Conservation (phyloP, 306 rosid genomes). For the Mucuna pruriens region DNA sequence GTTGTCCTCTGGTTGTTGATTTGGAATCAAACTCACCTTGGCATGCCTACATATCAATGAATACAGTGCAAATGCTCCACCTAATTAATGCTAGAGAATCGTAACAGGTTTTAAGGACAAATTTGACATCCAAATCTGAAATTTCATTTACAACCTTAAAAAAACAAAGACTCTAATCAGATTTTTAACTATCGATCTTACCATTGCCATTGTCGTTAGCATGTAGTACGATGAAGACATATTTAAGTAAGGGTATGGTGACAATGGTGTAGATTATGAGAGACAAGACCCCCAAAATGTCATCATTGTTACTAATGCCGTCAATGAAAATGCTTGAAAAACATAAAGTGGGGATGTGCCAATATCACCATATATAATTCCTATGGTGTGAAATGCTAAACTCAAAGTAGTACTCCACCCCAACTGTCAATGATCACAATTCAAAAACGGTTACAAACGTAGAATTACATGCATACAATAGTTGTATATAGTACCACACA, state of each 20-base stretch:
- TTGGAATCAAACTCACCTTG: conserved; percentile 61
- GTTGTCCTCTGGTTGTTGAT: conserved; percentile 62
- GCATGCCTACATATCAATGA: conserved; percentile 57
- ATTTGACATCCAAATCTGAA: background rate
- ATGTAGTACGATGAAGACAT: background rate
- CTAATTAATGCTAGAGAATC: conserved; percentile 28
- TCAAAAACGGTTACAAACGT: no score
- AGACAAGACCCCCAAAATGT: conserved; percentile 20
- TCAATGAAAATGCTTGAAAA: background rate
- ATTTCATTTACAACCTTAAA: no score
- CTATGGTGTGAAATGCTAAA: conserved; percentile 29
- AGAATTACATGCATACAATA: no score
- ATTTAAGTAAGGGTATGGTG: background rate
- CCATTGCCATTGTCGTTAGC: conserved; percentile 32
- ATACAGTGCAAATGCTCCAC: conserved; percentile 76
- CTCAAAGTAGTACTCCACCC: background rate
- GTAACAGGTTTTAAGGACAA: background rate
- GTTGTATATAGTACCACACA: no score
- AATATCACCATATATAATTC: conserved; percentile 32
- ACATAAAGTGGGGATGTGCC: conserved; percentile 31
- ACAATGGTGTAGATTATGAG: conserved; percentile 19
- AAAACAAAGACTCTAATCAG: no score
- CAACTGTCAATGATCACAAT: no score
- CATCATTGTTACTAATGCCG: background rate
- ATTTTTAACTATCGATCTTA: background rate